Evolutionary conservation across 2,329 filamentous ascomycete species (phyloP).

Genomic region (Rasamsonia emersonii): DNA sequence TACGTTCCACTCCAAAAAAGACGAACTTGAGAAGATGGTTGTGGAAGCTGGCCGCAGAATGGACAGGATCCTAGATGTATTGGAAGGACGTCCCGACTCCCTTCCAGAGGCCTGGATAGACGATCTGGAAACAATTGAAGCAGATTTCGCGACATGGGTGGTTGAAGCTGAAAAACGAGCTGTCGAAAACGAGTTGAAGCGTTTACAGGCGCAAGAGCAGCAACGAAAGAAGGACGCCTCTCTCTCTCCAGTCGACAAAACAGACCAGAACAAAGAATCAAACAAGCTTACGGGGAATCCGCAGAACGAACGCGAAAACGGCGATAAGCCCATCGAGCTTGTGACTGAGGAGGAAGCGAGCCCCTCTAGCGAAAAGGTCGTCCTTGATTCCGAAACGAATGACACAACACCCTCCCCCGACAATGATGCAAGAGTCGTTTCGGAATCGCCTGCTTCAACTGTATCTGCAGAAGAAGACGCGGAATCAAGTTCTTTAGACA

Average conservation of each 20-base stretch:
- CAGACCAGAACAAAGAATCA: background rate
- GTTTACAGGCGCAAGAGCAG: conserved; percentile 9
- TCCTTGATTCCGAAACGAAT: too few species aligned
- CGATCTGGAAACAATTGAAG: conserved; percentile 70
- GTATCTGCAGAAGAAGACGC: too few species aligned
- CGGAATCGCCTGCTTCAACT: too few species aligned
- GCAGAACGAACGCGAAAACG: too few species aligned
- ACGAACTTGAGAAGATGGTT: conserved; percentile 61
- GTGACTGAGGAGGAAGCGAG: too few species aligned
- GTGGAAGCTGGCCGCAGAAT: conserved; percentile 61
- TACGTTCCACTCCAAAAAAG: conserved; percentile 35
- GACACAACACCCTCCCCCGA: too few species aligned
- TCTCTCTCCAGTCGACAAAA: conserved; percentile 13
- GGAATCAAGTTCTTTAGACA: too few species aligned
- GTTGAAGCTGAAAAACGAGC: conserved; percentile 66
- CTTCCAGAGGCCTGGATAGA: conserved; percentile 84
- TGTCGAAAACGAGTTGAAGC: conserved; percentile 53
- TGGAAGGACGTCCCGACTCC: conserved; percentile 77
- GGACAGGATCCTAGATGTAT: conserved; percentile 75
- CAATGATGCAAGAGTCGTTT: too few species aligned
- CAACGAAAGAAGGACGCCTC: conserved; percentile 9
- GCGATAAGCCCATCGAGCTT: too few species aligned
- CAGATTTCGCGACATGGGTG: conserved; percentile 71
- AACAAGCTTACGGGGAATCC: background rate
- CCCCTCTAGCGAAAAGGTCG: too few species aligned